phyloP scores from a whole-genome alignment of 352 stramenopile genomes.

The Peronosclerospora sorghi region DNA sequence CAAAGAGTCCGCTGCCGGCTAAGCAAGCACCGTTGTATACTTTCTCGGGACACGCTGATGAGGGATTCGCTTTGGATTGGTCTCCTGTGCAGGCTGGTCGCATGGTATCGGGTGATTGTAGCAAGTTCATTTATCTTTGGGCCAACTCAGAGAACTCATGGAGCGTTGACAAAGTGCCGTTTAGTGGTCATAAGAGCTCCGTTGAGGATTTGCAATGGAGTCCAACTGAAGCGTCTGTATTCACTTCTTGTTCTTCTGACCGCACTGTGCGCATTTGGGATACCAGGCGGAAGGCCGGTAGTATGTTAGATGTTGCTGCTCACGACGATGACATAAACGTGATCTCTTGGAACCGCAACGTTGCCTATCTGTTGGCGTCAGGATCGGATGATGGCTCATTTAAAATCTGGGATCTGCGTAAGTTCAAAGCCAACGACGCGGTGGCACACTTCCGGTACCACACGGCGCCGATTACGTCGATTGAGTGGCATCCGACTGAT shows the following conservation, averaged over 20 bases:
- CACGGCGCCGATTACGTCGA: constrained; percentile 93
- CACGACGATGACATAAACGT: constrained; percentile 98
- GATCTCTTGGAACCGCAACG: constrained; percentile 96
- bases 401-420: constrained; percentile 95
- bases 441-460: constrained; percentile 94
- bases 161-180: constrained; percentile 84
- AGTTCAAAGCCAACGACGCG: constrained; percentile 84
- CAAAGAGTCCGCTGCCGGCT: constrained; percentile 29
- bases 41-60: constrained; percentile 91
- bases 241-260: constrained; percentile 92
- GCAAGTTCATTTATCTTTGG: constrained; percentile 95
- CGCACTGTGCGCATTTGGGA: constrained; percentile 96
- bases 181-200: constrained; percentile 85
- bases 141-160: constrained; percentile 61
- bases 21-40: constrained; percentile 83
- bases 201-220: constrained; percentile 99
- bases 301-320: constrained; percentile 90
- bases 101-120: constrained; percentile 94
- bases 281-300: constrained; percentile 84
- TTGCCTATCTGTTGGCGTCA: constrained; percentile 94
- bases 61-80: constrained; percentile 99
- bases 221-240: constrained; percentile 93
- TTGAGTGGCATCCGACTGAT: constrained; percentile 99
- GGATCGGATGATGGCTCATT: constrained; percentile 96
- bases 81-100: constrained; percentile 77